phyloP scores from a whole-genome alignment of 305 asterid species.

The Striga hermonthica region DNA sequence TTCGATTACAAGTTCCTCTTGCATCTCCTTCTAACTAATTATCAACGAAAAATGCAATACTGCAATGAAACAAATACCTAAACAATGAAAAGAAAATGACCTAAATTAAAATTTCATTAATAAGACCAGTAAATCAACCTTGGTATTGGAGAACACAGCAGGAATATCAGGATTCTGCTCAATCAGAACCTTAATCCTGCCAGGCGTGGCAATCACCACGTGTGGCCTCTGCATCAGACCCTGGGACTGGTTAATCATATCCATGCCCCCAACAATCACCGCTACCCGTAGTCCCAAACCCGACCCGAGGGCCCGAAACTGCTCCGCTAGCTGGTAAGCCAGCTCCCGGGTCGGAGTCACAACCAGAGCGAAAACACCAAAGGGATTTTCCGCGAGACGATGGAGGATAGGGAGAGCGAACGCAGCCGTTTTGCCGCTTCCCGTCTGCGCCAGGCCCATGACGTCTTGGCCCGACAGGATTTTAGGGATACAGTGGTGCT shows the following conservation, averaged over 20 bases:
- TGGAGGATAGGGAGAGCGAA: conserved; percentile 89
- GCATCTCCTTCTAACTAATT: conserved; percentile 5
- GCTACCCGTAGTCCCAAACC: conserved; percentile 67
- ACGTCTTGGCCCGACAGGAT: conserved; percentile 83
- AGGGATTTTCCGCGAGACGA: conserved; percentile 65
- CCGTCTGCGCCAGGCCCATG: conserved; percentile 86
- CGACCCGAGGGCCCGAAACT: conserved; percentile 84
- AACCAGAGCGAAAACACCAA: conserved; percentile 84
- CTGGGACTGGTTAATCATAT: conserved; percentile 70
- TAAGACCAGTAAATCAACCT: conserved; percentile 41
- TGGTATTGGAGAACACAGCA: conserved; percentile 65
- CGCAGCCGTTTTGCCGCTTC: conserved; percentile 92
- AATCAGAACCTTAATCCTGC: conserved; percentile 86
- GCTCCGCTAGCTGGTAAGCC: conserved; percentile 88
- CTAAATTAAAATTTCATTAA: not conserved
- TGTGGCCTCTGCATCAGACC: conserved; percentile 71
- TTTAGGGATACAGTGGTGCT: conserved; percentile 81
- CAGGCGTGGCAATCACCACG: conserved; percentile 92
- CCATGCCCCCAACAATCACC: conserved; percentile 89
- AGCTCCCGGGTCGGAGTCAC: conserved; percentile 90
- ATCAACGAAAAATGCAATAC: conserved; percentile 10
- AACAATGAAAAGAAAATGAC: not conserved
- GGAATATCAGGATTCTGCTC: conserved; percentile 76
- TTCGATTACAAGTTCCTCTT: not conserved
- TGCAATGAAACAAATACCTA: not conserved